Conservation (phyloP, 331 rosid species). For the Stylosanthes scabra region DNA sequence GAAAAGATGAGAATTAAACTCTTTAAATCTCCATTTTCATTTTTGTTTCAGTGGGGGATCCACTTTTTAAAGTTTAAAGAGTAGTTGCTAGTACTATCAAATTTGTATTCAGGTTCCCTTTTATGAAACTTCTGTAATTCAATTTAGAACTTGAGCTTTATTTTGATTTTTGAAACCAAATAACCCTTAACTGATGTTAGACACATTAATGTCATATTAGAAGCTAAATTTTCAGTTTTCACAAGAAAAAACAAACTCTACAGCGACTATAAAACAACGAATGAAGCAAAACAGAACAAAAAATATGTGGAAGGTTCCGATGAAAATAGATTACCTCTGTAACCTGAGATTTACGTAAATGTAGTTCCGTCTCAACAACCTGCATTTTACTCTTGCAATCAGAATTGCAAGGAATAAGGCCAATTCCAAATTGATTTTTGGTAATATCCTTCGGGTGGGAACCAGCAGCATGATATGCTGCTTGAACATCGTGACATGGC, state of each 20-base stretch:
- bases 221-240: constrained; percentile 16
- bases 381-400: constrained; percentile 76
- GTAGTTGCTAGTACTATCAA: neutral
- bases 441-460: constrained; percentile 59
- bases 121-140: constrained; percentile 5
- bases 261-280: constrained; percentile 9
- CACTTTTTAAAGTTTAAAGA: neutral
- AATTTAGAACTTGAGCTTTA: neutral
- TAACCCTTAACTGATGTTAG: constrained; percentile 2
- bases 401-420: constrained; percentile 82
- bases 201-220: neutral
- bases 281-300: constrained; percentile 2
- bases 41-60: too few species aligned
- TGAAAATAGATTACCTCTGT: constrained; percentile 60
- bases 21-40: neutral
- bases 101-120: constrained; percentile 12
- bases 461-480: constrained; percentile 61
- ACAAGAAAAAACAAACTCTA: constrained; percentile 16
- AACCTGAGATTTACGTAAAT: constrained; percentile 70
- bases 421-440: constrained; percentile 81
- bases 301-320: neutral
- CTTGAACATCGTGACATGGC: constrained; percentile 87
- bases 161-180: constrained; percentile 19
- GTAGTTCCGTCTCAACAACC: constrained; percentile 72
- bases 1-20: neutral